Base-by-base conservation (phyloP, 768 basidiomycete species). In the Sporobolomyces roseus region DNA sequence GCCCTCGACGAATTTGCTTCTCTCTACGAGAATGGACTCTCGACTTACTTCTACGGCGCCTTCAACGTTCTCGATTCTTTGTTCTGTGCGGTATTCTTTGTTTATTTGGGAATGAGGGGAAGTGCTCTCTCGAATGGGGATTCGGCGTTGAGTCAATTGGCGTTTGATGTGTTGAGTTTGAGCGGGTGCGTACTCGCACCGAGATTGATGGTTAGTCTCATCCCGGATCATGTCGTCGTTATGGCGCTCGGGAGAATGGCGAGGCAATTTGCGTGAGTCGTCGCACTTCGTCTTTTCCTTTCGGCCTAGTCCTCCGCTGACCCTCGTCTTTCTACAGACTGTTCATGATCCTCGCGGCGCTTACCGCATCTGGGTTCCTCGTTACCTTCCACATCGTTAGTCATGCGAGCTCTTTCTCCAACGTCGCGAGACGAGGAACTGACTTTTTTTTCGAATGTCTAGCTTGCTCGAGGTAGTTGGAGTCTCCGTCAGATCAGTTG, bases 161-260 rank as follows among this genome's bases (percentile, higher is more conserved):
- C 88, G 1, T 92, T 93, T 74, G 91, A 93, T 74, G 82, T 92
- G 36, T 82, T 94, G 58, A 83, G 91, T 4, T 51, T 75, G 23
- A 72, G 50, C 1, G 90, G 87, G 3, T 92, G 90, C 75, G 86
- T 93, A 59, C 82, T 93, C 30, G 88, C 92, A 75, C 91, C 91
- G 27, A 84, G 91, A 86, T 45, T 75, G 19, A 69, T 65, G 29
- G 61, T 74, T 63, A 54, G 56, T 25, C 29, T 75, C 17, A 50
- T 74, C 1, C 45, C 58, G 12, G 72, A 69, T 35, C 69, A 69
- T 58, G 62, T 75, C 19, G 64, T 75, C 41, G 51, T 75, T 23
- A 68, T 75, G 17, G 70, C 72, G 2, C 49, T 75, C 3, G 38
- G 56, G 16, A 50, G 46, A 38, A 71, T 71, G 70, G 45, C 66